Evolutionary conservation across 306 rosid genomes (phyloP), one percentile per base, ranked within the genome.

Genomic region (Castanea mollissima): DNA sequence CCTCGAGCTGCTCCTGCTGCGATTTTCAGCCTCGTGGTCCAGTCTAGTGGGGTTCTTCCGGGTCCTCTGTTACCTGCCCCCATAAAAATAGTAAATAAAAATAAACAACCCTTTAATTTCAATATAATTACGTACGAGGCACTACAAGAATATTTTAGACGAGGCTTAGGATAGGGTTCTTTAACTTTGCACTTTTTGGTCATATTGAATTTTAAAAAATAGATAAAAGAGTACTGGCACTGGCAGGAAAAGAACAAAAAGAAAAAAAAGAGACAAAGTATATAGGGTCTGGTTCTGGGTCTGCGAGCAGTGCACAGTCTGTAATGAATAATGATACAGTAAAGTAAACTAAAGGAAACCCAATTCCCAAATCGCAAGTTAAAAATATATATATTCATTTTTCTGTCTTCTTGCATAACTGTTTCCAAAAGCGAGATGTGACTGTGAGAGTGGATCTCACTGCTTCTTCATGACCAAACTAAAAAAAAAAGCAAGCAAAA

Each of bases 1-100:
- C 98, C 98, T n/a, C 87, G 89, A 3, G 97, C 97, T 9, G 97
- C 92, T 15, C 89, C 93, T 1, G 89, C 90, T 34, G 97, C 98
- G 34, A 94, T 85, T 54, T 86, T 94, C 6, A 94, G 87, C 86
- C 98, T 77, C 7, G 97, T 89, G 80, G 89, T 91, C 98, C 98
- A 94, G 71, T 91, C 97, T 52, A 94, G 75, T 71, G 98, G 97
- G 80, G 94, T 92, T 71, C 98, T 75, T 16, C 98, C 97, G 0
- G 98, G 98, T 38, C 98, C 98, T 76, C 98, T 74, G 81, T 94
- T 94, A 6, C 97, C 98, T 94, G 86, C 60, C 1, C 14, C 11
- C 9, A 34, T 10, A 0, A 9, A 18, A 49, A 35, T 20, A 49
- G 27, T 38, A 38, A 7, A 38, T 38, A 38, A 38, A 41, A 41